Percentiles rank a stretch among this genome's conserved stretches.
These are phyloP conservation scores for Pelagomonas calceolata DNA, from an alignment of 108 stramenopile genomes.

Conservation along the genomic window DNA sequence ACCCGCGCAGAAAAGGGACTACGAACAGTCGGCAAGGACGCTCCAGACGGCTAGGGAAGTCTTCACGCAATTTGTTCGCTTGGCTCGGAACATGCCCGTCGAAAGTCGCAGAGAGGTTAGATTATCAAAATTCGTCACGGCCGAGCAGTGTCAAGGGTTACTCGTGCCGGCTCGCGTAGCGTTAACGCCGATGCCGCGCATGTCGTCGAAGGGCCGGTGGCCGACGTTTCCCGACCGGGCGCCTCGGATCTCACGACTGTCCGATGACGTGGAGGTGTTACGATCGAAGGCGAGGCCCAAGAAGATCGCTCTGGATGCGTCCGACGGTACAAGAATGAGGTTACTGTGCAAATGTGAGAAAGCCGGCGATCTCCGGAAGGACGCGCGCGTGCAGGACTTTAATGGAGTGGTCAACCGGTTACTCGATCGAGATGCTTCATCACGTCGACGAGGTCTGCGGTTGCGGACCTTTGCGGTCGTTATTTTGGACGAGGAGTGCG, in stretches of 20 bases:
- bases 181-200: neutral
- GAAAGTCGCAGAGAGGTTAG: no score
- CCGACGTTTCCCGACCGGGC: no score
- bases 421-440: constrained; percentile 44
- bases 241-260: no score
- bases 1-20: no score
- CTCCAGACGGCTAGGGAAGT: no score
- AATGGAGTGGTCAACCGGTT: constrained; percentile 91
- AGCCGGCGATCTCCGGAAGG: constrained; percentile 95
- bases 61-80: no score
- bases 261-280: constrained; percentile 39
- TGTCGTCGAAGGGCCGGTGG: neutral
- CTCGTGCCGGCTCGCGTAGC: constrained; percentile 26
- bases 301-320: constrained; percentile 55
- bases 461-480: constrained; percentile 92
- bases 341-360: constrained; percentile 96
- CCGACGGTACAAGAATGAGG: constrained; percentile 50
- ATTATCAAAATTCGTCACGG: no score
- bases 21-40: no score
- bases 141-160: constrained; percentile 5
- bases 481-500: constrained; percentile 92
- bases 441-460: constrained; percentile 47
- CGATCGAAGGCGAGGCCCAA: constrained; percentile 92
- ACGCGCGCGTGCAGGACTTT: constrained; percentile 94
- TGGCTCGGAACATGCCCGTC: no score